Base-by-base conservation (phyloP, 2,329 filamentous ascomycete species). In the Talaromyces sp. region DNA sequence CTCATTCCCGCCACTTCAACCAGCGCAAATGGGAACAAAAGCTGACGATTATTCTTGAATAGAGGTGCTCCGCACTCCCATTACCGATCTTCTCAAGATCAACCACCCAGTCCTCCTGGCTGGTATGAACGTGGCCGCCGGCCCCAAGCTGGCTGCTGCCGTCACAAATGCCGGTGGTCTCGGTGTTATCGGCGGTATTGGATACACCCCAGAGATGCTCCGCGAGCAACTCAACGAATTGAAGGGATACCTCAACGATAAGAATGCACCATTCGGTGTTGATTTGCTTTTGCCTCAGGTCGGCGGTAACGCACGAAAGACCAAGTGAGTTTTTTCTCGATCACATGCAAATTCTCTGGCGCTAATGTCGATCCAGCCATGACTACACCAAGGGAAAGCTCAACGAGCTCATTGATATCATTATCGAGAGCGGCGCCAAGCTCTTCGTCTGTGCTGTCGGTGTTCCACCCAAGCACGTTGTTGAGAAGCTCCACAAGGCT, bases 371-470 rank as follows among this genome's bases (percentile, higher is more conserved):
- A 62, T 69, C 66, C 74, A 97, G 94, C 87, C 97, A 98, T 82
- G 95, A 99, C 82, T 99, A 99, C 85, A 99, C 95, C 75, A 98
- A 99, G 85, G 95, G 95, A 79, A 98, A 98, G 84, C 91, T 99
- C 68, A 85, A 91, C 79, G 91, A 94, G 78, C 88, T 99, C 65
- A 81, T 96, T 77, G 89, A 93, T 77, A 93, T 97, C 75, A 89
- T 97, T 81, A 97, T 99, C 82, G 90, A 96, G 75, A 92, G 89
- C 63, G 92, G 92, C 70, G 91, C 93, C 67, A 93, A 89, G 80
- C 88, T 99, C 67, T 99, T 99, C 83, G 95, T 99, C 73, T 97
- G 92, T 61, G 95, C 95, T 73, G 93, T 99, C 77, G 95, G 95
- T 74, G 90, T 98, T 31, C 93, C 95, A 50, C 92, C 95, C 70